Conservation (phyloP, 192 early-diverging fungal species). For the Rhizophagus sp. region DNA sequence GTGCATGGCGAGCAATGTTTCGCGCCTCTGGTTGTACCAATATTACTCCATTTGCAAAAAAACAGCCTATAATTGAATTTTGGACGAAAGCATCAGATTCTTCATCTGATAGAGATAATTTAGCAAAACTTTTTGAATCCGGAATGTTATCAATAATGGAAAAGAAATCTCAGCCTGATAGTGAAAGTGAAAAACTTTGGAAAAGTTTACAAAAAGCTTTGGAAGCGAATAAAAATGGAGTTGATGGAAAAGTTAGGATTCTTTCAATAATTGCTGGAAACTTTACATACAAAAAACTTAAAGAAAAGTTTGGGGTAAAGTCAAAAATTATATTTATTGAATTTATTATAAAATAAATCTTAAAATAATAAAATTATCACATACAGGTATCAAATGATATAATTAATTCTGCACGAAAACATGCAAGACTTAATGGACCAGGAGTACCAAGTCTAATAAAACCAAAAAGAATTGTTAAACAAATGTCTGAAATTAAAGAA, state of each 20-base stretch:
- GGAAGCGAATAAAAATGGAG: not conserved
- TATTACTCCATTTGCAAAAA: not conserved
- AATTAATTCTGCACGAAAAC: not conserved
- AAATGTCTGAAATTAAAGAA: constrained; percentile 17
- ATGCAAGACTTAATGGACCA: constrained; percentile 1
- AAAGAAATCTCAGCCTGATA: no score
- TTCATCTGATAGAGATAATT: not conserved
- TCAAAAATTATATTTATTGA: not conserved
- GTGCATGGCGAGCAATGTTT: not conserved
- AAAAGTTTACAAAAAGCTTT: constrained; percentile 1
- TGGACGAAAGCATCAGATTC: not conserved
- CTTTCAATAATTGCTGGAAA: not conserved
- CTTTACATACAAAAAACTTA: not conserved
- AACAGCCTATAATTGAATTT: not conserved
- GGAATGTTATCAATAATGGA: no score
- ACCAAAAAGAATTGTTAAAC: not conserved
- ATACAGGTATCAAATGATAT: not conserved
- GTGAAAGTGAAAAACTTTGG: not conserved
- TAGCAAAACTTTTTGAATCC: no score
- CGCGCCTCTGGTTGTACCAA: not conserved
- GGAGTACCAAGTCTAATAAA: not conserved
- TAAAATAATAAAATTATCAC: not conserved
- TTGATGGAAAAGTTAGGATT: not conserved
- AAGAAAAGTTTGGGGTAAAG: not conserved
- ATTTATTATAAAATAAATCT: not conserved